Base-by-base conservation (phyloP, 768 basidiomycete species). In the Tubosaeta brunneosetosa region DNA sequence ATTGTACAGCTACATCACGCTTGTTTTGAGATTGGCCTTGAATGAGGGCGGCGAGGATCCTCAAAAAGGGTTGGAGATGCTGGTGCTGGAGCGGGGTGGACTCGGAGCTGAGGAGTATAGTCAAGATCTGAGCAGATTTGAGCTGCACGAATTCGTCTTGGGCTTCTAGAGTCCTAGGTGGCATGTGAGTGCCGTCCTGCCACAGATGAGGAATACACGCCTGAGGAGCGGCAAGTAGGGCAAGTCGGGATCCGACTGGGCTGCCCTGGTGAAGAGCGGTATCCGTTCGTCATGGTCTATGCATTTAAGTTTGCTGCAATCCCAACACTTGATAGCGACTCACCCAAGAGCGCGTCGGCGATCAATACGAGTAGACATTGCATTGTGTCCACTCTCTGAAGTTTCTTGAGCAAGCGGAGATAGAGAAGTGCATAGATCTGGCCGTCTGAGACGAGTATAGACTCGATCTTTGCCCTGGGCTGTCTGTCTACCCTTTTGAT, bases 111-210 rank as follows among this genome's bases (percentile, higher is more conserved):
- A 95, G 79, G 22, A 97, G 78, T 32, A 94, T 78, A 1, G 94
- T 92, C 42, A 97, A 74, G 57, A 98, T 88, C 63, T 95, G 89
- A 0, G 88, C 79, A 11, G 88, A 78, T 65, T 94, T 97, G 52
- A 97, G 77, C 63, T 94, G 91, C n/a, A 91, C 85, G 59, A 97
- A 97, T 66, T 98, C 94, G 66, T 98, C 97, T 59, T 85, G 86
- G 12, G 86, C 82, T 36, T 90, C 86, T 44, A 97, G 73, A 32
- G 85, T 83, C 61, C 91, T 95, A 58, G 26, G 49, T 34, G 44
- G 31, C 40, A 31, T 26, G 31, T 51, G 22, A 69, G 33, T n/a
- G 38, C 17, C n/a, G 43, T 4, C 26, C 26, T 25, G 47, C 22
- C 11, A 44, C 34, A 48, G 26, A 46, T 34, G 19, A 44, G 14